Evolutionary conservation across 495 filamentous ascomycete species (phyloP).

Genomic region (Jackrogersella multiformis): DNA sequence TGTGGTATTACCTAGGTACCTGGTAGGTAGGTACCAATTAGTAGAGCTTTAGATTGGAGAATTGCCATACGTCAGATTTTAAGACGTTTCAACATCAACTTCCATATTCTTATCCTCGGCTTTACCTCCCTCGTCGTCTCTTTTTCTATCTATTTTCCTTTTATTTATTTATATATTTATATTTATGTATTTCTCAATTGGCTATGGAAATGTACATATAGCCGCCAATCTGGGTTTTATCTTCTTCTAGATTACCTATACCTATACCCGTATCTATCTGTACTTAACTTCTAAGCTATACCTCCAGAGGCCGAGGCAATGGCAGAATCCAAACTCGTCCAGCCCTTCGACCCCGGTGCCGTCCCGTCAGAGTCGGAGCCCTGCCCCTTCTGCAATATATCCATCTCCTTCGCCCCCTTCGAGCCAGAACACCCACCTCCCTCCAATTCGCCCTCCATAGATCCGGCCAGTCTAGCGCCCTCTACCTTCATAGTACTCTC

Average conservation of each 20-base stretch:
- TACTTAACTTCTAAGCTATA: not conserved
- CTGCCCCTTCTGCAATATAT: constrained; percentile 77
- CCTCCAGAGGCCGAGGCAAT: not conserved
- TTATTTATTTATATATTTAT: not conserved
- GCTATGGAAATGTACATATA: not conserved
- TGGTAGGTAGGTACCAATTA: too few relatives aligned
- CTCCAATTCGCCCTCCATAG: constrained; percentile 43
- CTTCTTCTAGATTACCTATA: not conserved
- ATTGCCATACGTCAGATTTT: constrained; percentile 20
- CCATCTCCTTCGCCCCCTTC: constrained; percentile 56
- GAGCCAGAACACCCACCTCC: constrained; percentile 49
- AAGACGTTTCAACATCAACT: constrained; percentile 11
- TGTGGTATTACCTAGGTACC: too few relatives aligned
- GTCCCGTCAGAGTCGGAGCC: constrained; percentile 26
- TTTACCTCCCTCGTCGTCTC: too few relatives aligned
- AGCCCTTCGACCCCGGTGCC: constrained; percentile 41
- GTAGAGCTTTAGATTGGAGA: too few relatives aligned
- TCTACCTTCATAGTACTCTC: constrained; percentile 76
- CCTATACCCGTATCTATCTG: not conserved
- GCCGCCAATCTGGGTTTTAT: not conserved
- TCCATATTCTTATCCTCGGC: not conserved
- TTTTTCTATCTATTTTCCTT: not conserved
- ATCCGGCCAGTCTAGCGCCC: constrained; percentile 51
- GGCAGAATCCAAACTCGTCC: constrained; percentile 17
- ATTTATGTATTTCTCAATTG: not conserved